Evolutionary conservation across 2,329 filamentous ascomycete species (phyloP).

Genomic region (Fusarium vanettenii): DNA sequence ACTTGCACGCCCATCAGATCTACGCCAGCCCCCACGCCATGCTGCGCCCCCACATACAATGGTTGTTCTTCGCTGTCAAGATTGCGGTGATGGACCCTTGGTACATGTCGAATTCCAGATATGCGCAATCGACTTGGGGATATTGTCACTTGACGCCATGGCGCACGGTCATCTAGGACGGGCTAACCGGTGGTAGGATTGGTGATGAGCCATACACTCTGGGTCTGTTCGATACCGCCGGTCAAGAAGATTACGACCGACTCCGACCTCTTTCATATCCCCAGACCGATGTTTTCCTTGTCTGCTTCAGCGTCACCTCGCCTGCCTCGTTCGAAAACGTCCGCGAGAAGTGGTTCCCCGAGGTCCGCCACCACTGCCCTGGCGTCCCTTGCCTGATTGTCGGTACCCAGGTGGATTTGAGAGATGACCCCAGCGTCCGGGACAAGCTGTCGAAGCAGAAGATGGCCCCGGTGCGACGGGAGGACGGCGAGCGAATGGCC

Average conservation of each 20-base stretch:
- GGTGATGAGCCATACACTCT: slow-evolving; percentile 98
- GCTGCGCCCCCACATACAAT: slow-evolving; percentile 23
- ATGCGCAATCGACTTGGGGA: slow-evolving; percentile 3
- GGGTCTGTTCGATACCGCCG: slow-evolving; percentile 97
- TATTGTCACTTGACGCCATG: not conserved
- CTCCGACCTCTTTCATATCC: slow-evolving; percentile 96
- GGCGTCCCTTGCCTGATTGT: slow-evolving; percentile 98
- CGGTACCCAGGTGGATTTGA: slow-evolving; percentile 95
- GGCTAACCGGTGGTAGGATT: slow-evolving; percentile 73
- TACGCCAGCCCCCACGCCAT: slow-evolving; percentile 26
- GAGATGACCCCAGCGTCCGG: slow-evolving; percentile 86
- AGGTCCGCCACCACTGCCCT: slow-evolving; percentile 98
- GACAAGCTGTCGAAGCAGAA: slow-evolving; percentile 97
- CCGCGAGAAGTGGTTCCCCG: slow-evolving; percentile 98
- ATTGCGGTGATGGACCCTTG: not conserved
- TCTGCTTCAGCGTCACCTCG: slow-evolving; percentile 98
- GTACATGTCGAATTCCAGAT: slow-evolving; percentile 6
- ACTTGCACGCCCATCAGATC: slow-evolving; percentile 32
- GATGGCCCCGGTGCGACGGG: slow-evolving; percentile 91
- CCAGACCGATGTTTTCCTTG: slow-evolving; percentile 98
- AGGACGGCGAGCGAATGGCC: slow-evolving; percentile 95
- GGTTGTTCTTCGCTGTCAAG: slow-evolving; percentile 11
- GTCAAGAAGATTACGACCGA: slow-evolving; percentile 99
- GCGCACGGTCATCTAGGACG: not conserved
- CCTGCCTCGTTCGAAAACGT: slow-evolving; percentile 99